These are phyloP conservation scores for Henckelia pumila DNA, from an alignment of 257 asterid species.

Conservation along the genomic window DNA sequence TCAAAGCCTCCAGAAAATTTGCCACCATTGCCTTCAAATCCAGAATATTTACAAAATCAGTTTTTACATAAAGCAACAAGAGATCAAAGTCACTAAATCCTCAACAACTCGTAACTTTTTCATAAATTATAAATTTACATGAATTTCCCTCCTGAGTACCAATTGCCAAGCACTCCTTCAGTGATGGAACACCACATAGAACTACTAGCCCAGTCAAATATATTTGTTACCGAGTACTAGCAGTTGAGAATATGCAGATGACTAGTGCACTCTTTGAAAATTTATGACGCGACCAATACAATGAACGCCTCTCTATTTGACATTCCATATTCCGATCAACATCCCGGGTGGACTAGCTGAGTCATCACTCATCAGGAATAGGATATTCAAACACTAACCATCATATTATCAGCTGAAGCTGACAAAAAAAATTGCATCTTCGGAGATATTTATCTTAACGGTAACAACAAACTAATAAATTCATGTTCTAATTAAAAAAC, in stretches of 20 bases:
- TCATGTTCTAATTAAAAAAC: neutral
- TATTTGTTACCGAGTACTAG: constrained; percentile 5
- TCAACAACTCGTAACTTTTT: neutral
- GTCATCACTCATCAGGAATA: neutral
- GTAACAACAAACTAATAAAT: neutral
- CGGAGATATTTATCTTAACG: neutral
- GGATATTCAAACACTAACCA: neutral
- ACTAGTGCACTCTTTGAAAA: neutral
- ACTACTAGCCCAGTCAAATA: neutral
- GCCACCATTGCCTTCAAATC: constrained; percentile 61
- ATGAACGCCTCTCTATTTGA: neutral
- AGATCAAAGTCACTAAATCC: constrained; percentile 11
- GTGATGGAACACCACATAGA: constrained; percentile 4
- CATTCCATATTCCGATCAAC: neutral
- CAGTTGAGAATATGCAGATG: constrained; percentile 6
- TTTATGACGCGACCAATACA: neutral
- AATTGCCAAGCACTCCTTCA: constrained; percentile 8
- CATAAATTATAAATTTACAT: constrained; percentile 6
- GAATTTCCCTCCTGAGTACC: neutral
- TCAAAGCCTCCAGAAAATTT: constrained; percentile 95
- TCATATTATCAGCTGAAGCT: neutral
- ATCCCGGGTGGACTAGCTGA: too few relatives aligned
- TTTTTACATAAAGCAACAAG: constrained; percentile 17
- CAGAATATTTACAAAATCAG: constrained; percentile 32
- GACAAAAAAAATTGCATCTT: too few relatives aligned